These are phyloP conservation scores for Punctularia strigosozonata DNA, from an alignment of 768 basidiomycete genomes.

Conservation along the genomic window DNA sequence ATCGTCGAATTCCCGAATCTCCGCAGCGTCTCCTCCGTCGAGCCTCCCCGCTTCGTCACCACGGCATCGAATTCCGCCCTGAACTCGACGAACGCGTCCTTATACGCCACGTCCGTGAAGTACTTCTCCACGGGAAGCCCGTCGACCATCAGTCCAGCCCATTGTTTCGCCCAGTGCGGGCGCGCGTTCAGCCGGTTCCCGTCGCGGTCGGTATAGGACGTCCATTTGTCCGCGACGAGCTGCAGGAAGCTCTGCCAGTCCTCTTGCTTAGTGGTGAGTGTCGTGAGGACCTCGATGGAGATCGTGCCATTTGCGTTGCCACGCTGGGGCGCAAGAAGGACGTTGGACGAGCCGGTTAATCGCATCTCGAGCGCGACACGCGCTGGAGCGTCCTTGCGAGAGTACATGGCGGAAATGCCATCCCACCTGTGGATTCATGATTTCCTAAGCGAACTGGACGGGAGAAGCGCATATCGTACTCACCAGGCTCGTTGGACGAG, in stretches of 20 bases:
- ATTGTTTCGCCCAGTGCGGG: constrained; percentile 20
- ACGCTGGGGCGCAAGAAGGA: constrained; percentile 15
- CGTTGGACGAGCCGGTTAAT: constrained; percentile 14
- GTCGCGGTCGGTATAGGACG: constrained; percentile 10
- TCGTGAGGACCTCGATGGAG: constrained; percentile 16
- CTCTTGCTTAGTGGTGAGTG: constrained; percentile 9
- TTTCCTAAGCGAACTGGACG: background rate
- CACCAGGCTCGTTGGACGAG: constrained; percentile 15
- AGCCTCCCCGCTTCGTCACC: constrained; percentile 7
- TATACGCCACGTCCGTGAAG: constrained; percentile 15
- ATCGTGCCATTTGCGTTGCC: constrained; percentile 12
- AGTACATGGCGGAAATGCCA: constrained; percentile 5
- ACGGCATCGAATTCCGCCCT: constrained; percentile 9
- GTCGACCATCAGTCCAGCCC: constrained; percentile 12
- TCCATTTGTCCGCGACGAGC: constrained; percentile 14
- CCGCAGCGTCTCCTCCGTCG: constrained; percentile 9
- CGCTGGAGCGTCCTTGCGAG: constrained; percentile 9
- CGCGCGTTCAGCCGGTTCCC: constrained; percentile 11
- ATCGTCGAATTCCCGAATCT: constrained; percentile 14
- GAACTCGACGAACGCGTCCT: constrained; percentile 14
- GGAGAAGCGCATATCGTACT: constrained; percentile 1
- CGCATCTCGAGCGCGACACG: constrained; percentile 18
- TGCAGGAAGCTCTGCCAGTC: constrained; percentile 13
- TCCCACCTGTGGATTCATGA: constrained; percentile 7
- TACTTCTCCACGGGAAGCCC: constrained; percentile 13